Evolutionary conservation across 495 filamentous ascomycete genomes (phyloP).

Genomic region (Lasiosphaeria ovina): DNA sequence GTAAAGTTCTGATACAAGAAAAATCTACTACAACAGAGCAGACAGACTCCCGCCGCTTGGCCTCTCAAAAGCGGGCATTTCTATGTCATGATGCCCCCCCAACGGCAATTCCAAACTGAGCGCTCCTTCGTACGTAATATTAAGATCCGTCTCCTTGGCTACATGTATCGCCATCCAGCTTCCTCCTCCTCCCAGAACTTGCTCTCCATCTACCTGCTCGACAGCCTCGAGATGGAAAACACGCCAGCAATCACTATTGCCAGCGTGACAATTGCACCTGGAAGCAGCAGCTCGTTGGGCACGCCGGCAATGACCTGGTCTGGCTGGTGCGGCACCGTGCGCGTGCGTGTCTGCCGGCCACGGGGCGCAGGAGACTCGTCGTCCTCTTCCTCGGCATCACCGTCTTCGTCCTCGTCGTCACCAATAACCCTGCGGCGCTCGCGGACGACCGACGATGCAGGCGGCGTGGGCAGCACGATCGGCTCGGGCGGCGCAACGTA

Average conservation of each 20-base stretch:
- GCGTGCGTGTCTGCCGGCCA: constrained; percentile 34
- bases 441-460: constrained; percentile 52
- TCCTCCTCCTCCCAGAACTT: background rate
- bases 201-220: constrained; percentile 52
- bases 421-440: constrained; percentile 58
- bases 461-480: constrained; percentile 48
- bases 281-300: constrained; percentile 90
- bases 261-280: constrained; percentile 90
- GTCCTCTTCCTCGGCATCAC: constrained; percentile 60
- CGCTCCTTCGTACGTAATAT: background rate
- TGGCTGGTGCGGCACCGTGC: constrained; percentile 46
- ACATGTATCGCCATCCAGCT: background rate
- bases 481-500: constrained; percentile 61
- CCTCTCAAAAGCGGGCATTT: too few species aligned
- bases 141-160: background rate
- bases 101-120: background rate
- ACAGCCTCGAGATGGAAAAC: constrained; percentile 81
- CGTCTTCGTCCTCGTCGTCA: constrained; percentile 59
- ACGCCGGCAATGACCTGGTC: constrained; percentile 87
- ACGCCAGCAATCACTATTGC: constrained; percentile 92
- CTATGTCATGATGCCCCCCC: too few species aligned
- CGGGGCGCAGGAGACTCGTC: constrained; percentile 48
- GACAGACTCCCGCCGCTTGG: background rate
- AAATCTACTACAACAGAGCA: background rate
- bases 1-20: constrained; percentile 1